Base-by-base conservation (phyloP, 2,329 filamentous ascomycete species). In the Dissoconium aciculare region DNA sequence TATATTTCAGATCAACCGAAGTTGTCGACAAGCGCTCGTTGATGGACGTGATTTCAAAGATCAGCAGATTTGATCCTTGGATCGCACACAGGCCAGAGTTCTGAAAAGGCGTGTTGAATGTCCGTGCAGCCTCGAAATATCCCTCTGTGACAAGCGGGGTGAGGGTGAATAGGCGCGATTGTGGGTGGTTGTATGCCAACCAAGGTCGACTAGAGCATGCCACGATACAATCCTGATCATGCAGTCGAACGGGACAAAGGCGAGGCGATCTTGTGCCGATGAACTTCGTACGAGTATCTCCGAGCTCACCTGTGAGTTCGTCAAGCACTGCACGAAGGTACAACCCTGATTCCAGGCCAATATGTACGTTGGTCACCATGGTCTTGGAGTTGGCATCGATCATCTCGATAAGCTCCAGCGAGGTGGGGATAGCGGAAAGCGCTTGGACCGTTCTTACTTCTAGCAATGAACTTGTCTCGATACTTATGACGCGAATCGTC, bases 361-460 rank as follows among this genome's bases (percentile, higher is more conserved):
- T 95, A 48, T 99, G 89, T 4, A 98, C 70, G 4, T 93, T 67
- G 0, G 87, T 92, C 8, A 75, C 80, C 19, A 23, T 23, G 8
- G 19, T 8, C n/a, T n/a, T 8, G 11, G 84, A 83, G 14, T 84
- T 84, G 2, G 80, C 83, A 54, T 99, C 89, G 10, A 82, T 72
- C 87, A 98, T 98, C 5, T 83, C 69, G 66, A 94, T 92, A 44
- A 98, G 92, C 21, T 78, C 78, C 26, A 98, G 62, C 1, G 83
- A 76, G 9, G 83, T 91, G 5, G 89, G 89, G 0, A 84, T 78
- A 2, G 87, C 85, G 3, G 85, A 92, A 40, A 95, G 60, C 11
- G 85, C 87, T 55, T 95, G 89, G 3, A 98, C 81, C 3, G 84
- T 94, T 51, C 92, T 92, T 54, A 78, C 89, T 54, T 93, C 83